Base-by-base conservation (phyloP, 257 asterid genomes). In the Solanum boliviense region DNA sequence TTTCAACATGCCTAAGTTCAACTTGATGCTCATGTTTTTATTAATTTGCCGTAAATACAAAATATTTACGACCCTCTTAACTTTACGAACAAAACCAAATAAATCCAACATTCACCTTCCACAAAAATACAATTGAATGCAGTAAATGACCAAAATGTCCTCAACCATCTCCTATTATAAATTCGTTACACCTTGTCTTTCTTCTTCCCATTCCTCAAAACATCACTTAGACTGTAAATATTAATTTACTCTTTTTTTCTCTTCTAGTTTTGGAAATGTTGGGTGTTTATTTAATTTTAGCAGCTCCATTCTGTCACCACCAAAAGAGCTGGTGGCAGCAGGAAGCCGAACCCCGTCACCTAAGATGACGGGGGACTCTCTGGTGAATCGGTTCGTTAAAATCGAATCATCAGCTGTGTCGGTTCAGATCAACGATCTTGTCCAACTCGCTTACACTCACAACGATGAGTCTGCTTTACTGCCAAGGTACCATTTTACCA, bases 261-360 rank as follows among this genome's bases (percentile, higher is more conserved):
- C 7, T 32, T 23, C 31, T 75, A n/a, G 83, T 75, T 75, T 38
- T 3, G 48, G 31, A 83, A 87, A 96, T 96, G 99, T 91, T 96
- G 91, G 98, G 98, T 88, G 95, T 97, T 5, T 97, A 39, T 97
- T 5, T 97, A 39, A 39, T 39, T 41, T 97, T 87, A 97, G 98
- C 95, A 91, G 94, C 88, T 90, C 96, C 25, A 89, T 97, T 58
- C 91, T 97, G 89, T 87, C 99, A 41, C 98, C 98, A 74, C 99
- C 99, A 87, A 96, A 94, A 13, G 99, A 97, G 96, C 94, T 97
- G 91, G 99, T 97, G 91, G 97, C 97, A 0, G 99, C 99, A 5
- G 99, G 99, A 11, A 93, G 97, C 94, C 91, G 98, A 83, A 94
- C 99, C 70, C 99, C 99, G 82, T 97, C 99, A 87, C 98, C 99